Evolutionary conservation across 345 rosid genomes (phyloP), one percentile per base, ranked within the genome.

Genomic region (Leavenworthia alabamica): DNA sequence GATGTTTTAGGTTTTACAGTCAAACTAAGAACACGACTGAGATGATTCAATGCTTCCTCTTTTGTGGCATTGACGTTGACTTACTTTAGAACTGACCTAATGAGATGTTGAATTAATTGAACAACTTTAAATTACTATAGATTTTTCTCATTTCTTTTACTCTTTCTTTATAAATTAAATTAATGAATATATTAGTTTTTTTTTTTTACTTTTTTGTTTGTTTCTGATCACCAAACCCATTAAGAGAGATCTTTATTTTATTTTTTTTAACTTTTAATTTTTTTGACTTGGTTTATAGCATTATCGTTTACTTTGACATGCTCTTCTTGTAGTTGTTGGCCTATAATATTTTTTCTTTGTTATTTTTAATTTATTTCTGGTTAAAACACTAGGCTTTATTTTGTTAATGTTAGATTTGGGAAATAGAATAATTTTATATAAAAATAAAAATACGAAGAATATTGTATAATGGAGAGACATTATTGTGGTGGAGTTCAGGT

Each of bases 51-150:
- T 70, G 74, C 68, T 56, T 48, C 69, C 74, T 62, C 36, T 70
- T 70, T 47, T 63, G 74, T 29, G 46, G 74, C 74, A 63, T 62
- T 70, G 74, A 62, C 74, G 64, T 70, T 70, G 74, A 70, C 74
- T 56, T 17, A 8, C 64, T 62, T 56, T 62, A 14, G 4, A 45
- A 52, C 64, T 70, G 43, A 47, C 64, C 45, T 26, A 44, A n/a
- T 32, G 32, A 17, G 51, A 13, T 37, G 12, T 51, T 50, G 37
- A 6, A 29, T 2, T 8, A 4, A 8, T 32, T 68, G 47, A 58
- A 53, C 42, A 54, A 62, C 52, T 70, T 70, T 44, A 62, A 54
- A 7, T 55, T 37, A 29, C n/a, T n/a, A n/a, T n/a, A n/a, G 74
- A 56, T 69, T 70, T 70, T 56, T 70, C 69, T 55, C 62, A 4